Base-by-base conservation (phyloP, 345 rosid species). In the Moricandia moricandioides region DNA sequence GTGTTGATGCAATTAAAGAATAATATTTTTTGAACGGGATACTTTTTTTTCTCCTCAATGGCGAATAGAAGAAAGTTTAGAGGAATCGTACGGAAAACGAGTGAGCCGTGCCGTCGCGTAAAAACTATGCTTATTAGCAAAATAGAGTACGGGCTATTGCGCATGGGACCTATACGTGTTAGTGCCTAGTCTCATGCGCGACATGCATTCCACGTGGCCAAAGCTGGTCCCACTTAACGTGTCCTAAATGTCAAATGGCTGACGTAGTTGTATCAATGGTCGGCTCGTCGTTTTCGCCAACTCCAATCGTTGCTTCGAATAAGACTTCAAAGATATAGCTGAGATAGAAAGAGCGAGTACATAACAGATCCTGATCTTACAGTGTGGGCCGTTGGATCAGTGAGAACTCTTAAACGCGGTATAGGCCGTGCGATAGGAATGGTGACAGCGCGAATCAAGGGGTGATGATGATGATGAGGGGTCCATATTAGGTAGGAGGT, bases 161-260 rank as follows among this genome's bases (percentile, higher is more conserved):
- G 73, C 49, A 72, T 39, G 54, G 81, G 78, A 51, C 81, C 78
- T 69, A 21, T 21, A 78, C 70, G 74, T 67, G 65, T 16, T 34
- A 72, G 60, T 78, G 77, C 76, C 66, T 45, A 73, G 80, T 34
- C 69, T 71, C 88, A 85, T 75, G 88, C 61, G 71, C 66, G 66
- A 63, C 65, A 69, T 55, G 66, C 47, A 61, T 21, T 78, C 64
- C 73, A 67, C 69, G 77, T 77, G 72, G 71, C 86, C 0, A 7
- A 14, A 1, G 9, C 1, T 7, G 62, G 69, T 59, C 73, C 71
- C 21, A 69, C 34, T 66, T 35, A 47, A 51, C 77, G 69, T 71
- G 81, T 71, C 69, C 61, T 51, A 58, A 47, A 78, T 29, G 73
- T 67, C 54, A 31, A 31, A 18, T 62, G 60, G 70, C 37, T 72